Conservation (phyloP, 176 grass and related monocot species). For the Pharus latifolius region DNA sequence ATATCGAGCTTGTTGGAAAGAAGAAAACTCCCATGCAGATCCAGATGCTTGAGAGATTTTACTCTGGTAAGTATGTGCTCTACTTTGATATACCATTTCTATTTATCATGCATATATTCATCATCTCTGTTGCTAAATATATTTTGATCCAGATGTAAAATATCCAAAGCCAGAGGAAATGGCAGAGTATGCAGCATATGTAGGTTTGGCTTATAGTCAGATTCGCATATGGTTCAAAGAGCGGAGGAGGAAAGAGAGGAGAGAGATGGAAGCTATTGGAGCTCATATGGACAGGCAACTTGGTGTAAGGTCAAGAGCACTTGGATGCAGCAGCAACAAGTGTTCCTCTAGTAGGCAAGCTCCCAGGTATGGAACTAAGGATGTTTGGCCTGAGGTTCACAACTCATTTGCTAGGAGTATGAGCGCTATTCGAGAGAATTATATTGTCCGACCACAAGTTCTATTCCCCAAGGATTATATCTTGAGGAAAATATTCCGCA, state of each 20-base stretch:
- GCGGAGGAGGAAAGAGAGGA: slow-evolving; percentile 91
- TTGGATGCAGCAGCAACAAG: slow-evolving; percentile 23
- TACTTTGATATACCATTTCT: background rate
- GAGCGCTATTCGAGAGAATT: slow-evolving; percentile 29
- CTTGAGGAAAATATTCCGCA: slow-evolving; percentile 75
- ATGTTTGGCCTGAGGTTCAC: background rate
- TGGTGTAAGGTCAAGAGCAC: slow-evolving; percentile 23
- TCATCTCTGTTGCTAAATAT: background rate
- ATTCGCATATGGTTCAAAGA: slow-evolving; percentile 90
- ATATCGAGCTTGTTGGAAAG: slow-evolving; percentile 30
- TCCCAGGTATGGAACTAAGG: background rate
- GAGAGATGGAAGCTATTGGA: slow-evolving; percentile 24
- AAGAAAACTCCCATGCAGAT: slow-evolving; percentile 73
- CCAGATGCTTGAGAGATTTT: slow-evolving; percentile 65
- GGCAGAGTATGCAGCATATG: slow-evolving; percentile 46
- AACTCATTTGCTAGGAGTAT: background rate
- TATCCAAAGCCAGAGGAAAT: slow-evolving; percentile 69
- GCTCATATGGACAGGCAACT: slow-evolving; percentile 12
- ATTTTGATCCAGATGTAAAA: slow-evolving; percentile 42
- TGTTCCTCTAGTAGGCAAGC: slow-evolving; percentile 10
- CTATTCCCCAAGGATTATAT: slow-evolving; percentile 74
- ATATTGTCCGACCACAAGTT: slow-evolving; percentile 36
- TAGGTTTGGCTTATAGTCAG: slow-evolving; percentile 72
- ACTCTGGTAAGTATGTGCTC: slow-evolving; percentile 42
- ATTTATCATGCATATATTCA: background rate